These are phyloP conservation scores for Candida piceae DNA, from an alignment of 805 yeast genomes.

Conservation along the genomic window DNA sequence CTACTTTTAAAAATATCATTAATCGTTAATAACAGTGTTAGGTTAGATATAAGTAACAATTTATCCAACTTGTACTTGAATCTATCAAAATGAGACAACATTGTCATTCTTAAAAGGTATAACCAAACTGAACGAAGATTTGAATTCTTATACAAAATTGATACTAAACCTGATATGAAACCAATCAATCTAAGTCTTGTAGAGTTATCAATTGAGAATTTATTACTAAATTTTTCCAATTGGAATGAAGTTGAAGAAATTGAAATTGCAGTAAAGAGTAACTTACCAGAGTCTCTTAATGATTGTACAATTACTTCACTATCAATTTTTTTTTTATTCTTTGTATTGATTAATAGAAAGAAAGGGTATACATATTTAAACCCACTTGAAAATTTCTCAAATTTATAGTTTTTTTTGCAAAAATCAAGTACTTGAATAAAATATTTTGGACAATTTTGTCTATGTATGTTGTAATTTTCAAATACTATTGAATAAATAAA, in stretches of 20 bases:
- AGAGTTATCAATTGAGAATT: not conserved
- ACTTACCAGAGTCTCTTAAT: conserved; percentile 6
- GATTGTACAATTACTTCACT: conserved; percentile 6
- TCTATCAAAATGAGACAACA: conserved; percentile 11
- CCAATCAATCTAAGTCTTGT: conserved; percentile 11
- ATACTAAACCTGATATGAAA: conserved; percentile 9
- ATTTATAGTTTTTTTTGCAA: too few relatives aligned
- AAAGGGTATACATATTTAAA: conserved; percentile 14
- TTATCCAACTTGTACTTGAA: conserved; percentile 12
- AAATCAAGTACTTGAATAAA: conserved; percentile 10
- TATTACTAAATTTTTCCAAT: conserved; percentile 1
- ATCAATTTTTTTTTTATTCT: conserved; percentile 3
- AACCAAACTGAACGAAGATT: conserved; percentile 17
- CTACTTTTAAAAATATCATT: conserved; percentile 7
- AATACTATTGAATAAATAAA: conserved; percentile 16
- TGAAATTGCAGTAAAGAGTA: conserved; percentile 9
- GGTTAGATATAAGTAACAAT: conserved; percentile 8
- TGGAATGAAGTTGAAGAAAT: conserved; percentile 5
- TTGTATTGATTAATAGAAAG: conserved; percentile 6
- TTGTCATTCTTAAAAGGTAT: conserved; percentile 15
- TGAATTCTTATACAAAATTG: conserved; percentile 10
- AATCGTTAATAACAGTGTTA: conserved; percentile 11
- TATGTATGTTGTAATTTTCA: conserved; percentile 6
- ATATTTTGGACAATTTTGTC: conserved; percentile 14
- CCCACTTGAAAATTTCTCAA: conserved; percentile 3